These are phyloP conservation scores for Acacia concinna DNA, from an alignment of 331 rosid genomes.

Conservation along the genomic window DNA sequence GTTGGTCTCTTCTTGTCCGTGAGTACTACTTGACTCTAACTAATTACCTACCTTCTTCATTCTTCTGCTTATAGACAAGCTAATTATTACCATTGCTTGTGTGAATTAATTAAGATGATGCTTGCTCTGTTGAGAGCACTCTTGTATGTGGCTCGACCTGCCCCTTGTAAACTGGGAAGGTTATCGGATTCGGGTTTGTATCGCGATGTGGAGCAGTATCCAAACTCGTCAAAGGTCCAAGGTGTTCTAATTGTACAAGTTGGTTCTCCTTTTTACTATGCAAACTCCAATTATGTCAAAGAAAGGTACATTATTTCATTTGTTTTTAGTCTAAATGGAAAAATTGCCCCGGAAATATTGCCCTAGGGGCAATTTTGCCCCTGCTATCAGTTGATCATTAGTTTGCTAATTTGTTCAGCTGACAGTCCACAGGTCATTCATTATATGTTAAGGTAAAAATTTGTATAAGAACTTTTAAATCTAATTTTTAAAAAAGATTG, in stretches of 20 bases:
- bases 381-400: too few species aligned
- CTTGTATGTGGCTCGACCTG: constrained; percentile 84
- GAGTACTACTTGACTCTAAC: too few species aligned
- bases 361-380: too few species aligned
- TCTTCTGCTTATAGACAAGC: too few species aligned
- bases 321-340: too few species aligned
- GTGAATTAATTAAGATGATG: constrained; percentile 44
- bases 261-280: constrained; percentile 91
- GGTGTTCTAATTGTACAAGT: constrained; percentile 65
- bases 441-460: too few species aligned
- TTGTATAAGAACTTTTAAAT: too few species aligned
- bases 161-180: constrained; percentile 74
- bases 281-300: constrained; percentile 63
- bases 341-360: too few species aligned
- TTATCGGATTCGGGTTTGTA: constrained; percentile 46
- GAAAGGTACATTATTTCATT: constrained; percentile 52
- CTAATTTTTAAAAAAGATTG: too few species aligned
- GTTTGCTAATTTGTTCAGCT: too few species aligned
- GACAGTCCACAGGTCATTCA: too few species aligned
- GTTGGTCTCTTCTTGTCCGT: constrained; percentile 72
- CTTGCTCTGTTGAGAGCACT: constrained; percentile 75
- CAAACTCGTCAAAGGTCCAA: constrained; percentile 31
- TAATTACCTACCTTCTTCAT: too few species aligned
- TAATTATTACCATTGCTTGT: not conserved
- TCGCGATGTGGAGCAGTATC: constrained; percentile 74